Evolutionary conservation across 805 yeast genomes (phyloP).

Genomic region (Wickerhamiella hasegawae): DNA sequence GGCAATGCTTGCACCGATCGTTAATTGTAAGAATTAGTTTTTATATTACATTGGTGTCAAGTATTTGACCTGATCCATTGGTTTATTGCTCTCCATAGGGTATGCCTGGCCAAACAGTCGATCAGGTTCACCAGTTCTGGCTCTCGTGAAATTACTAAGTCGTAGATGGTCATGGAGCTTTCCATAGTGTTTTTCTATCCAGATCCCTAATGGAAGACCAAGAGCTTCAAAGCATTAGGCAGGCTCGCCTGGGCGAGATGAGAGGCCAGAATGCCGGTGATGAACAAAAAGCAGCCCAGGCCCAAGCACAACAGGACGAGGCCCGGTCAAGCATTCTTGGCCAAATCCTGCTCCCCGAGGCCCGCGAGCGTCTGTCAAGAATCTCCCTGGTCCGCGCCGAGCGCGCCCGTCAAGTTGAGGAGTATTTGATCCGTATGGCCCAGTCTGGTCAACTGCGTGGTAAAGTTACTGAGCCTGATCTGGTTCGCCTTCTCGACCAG

Average conservation of each 20-base stretch:
- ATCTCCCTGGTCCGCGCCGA: constrained; percentile 84
- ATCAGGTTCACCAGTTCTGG: too few species aligned
- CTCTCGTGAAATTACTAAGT: too few species aligned
- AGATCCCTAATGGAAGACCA: constrained; percentile 5
- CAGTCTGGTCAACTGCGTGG: constrained; percentile 60
- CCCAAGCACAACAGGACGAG: constrained; percentile 22
- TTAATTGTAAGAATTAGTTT: too few species aligned
- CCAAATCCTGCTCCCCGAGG: constrained; percentile 64
- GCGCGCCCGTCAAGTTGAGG: constrained; percentile 77
- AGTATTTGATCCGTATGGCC: constrained; percentile 53
- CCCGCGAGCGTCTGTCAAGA: constrained; percentile 74
- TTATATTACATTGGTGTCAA: too few species aligned
- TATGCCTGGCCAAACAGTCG: too few species aligned
- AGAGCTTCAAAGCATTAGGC: constrained; percentile 79
- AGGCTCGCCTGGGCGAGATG: constrained; percentile 78
- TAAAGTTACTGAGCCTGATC: constrained; percentile 65
- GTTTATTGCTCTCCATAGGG: too few species aligned
- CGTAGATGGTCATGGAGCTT: too few species aligned
- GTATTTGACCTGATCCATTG: too few species aligned
- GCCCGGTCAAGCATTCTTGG: constrained; percentile 30
- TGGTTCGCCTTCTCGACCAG: constrained; percentile 71
- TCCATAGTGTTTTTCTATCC: too few species aligned
- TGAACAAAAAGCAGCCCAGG: constrained; percentile 1
- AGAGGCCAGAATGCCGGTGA: constrained; percentile 23
- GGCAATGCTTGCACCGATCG: too few species aligned